Conservation (phyloP, 768 basidiomycete genomes). For the Collybia mongolica region DNA sequence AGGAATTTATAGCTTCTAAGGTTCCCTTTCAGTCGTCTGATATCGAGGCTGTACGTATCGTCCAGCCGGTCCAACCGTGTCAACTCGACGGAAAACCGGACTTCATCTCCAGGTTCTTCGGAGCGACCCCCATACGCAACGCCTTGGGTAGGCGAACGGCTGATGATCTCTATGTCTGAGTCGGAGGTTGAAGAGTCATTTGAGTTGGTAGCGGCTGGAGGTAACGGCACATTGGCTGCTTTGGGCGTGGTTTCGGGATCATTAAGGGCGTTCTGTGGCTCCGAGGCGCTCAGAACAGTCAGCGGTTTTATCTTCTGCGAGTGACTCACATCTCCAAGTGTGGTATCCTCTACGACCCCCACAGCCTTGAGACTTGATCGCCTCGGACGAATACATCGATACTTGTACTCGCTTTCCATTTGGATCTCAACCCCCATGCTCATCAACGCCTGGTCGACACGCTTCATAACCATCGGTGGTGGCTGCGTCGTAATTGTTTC, state of each 20-base stretch:
- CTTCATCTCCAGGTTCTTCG: slow-evolving; percentile 85
- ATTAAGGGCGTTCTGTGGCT: background rate
- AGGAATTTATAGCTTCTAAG: slow-evolving; percentile 82
- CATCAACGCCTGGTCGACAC: slow-evolving; percentile 65
- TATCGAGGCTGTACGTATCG: slow-evolving; percentile 84
- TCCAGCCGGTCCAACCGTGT: slow-evolving; percentile 81
- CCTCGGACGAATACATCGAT: slow-evolving; percentile 72
- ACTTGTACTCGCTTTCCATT: slow-evolving; percentile 79
- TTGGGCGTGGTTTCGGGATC: background rate
- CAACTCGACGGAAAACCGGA: slow-evolving; percentile 90
- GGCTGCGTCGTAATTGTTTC: slow-evolving; percentile 75
- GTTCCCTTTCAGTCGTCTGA: slow-evolving; percentile 85
- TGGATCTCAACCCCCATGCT: slow-evolving; percentile 83
- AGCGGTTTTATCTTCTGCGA: background rate
- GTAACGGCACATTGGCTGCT: background rate
- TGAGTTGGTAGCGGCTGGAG: slow-evolving; percentile 22
- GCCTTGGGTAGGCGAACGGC: background rate
- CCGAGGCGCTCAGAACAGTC: background rate
- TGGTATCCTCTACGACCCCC: slow-evolving; percentile 3
- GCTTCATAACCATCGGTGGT: slow-evolving; percentile 75
- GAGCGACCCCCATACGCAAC: slow-evolving; percentile 50
- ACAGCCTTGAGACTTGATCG: slow-evolving; percentile 17
- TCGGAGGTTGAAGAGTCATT: slow-evolving; percentile 53
- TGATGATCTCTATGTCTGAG: slow-evolving; percentile 36
- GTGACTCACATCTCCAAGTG: background rate